These are phyloP conservation scores for Pseudoneurospora amorphoporcata DNA, from an alignment of 495 filamentous ascomycete genomes.

Conservation along the genomic window DNA sequence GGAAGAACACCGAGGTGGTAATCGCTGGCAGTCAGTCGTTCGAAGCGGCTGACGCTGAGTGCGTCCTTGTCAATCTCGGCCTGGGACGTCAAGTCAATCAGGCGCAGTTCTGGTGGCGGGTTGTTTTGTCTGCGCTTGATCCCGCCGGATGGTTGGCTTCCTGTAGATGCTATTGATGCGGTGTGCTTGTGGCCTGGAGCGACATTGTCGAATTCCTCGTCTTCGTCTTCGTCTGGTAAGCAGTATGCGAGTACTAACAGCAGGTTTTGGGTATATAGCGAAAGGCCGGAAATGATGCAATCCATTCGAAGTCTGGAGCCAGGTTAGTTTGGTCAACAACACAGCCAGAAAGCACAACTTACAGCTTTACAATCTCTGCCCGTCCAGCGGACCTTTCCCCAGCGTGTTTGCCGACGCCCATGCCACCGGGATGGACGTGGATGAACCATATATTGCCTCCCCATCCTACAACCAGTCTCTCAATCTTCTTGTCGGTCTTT, in stretches of 20 bases:
- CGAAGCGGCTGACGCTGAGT: conserved; percentile 71
- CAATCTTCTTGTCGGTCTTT: conserved; percentile 38
- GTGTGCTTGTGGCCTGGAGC: conserved; percentile 24
- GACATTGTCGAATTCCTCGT: conserved; percentile 22
- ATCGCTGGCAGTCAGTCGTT: conserved; percentile 77
- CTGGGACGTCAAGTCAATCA: conserved; percentile 78
- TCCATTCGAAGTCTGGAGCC: conserved; percentile 71
- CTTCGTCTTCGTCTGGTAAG: conserved; percentile 55
- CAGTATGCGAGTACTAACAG: conserved; percentile 86
- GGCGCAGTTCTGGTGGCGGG: conserved; percentile 73
- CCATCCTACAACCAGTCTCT: conserved; percentile 90
- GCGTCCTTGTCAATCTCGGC: conserved; percentile 69
- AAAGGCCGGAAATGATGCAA: conserved; percentile 93
- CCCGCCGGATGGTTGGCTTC: conserved; percentile 46
- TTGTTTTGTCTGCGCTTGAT: conserved; percentile 61
- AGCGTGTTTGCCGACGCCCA: conserved; percentile 54
- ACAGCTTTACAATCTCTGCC: conserved; percentile 88
- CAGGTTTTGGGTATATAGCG: conserved; percentile 87
- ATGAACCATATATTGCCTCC: conserved; percentile 93
- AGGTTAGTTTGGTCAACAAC: not conserved
- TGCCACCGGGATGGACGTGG: conserved; percentile 71
- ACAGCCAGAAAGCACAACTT: conserved; percentile 27
- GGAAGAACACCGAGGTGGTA: conserved; percentile 84
- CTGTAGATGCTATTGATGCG: conserved; percentile 29
- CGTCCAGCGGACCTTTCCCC: conserved; percentile 64